Evolutionary conservation across 805 yeast species (phyloP).

Genomic region (Starmerella bombicola): DNA sequence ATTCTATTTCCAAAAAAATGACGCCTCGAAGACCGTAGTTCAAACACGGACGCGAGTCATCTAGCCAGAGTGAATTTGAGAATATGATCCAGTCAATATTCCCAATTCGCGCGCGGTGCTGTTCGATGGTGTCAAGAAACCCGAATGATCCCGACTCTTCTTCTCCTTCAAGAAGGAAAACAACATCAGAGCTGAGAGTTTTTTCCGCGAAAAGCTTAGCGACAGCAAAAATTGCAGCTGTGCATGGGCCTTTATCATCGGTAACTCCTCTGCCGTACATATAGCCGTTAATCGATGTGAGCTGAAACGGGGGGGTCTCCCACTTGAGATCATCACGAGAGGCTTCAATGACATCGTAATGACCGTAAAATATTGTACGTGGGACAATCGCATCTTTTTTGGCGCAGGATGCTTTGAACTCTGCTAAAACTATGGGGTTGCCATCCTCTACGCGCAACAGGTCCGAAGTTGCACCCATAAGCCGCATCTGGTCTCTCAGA

Average conservation of each 20-base stretch:
- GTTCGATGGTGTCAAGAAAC: constrained; percentile 52
- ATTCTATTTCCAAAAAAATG: constrained; percentile 59
- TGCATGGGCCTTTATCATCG: constrained; percentile 87
- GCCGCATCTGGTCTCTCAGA: constrained; percentile 47
- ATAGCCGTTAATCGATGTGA: constrained; percentile 72
- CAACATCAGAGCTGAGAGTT: constrained; percentile 54
- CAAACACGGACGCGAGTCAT: constrained; percentile 75
- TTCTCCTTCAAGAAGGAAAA: constrained; percentile 84
- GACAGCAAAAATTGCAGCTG: constrained; percentile 78
- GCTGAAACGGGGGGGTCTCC: constrained; percentile 64
- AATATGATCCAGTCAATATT: constrained; percentile 78
- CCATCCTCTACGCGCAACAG: constrained; percentile 63
- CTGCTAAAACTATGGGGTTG: constrained; percentile 76
- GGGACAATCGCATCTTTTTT: not conserved
- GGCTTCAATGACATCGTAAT: constrained; percentile 88
- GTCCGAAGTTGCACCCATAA: constrained; percentile 52
- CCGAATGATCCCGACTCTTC: constrained; percentile 91
- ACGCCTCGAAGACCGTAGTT: constrained; percentile 93
- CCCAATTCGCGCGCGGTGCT: constrained; percentile 42
- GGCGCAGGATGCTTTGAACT: constrained; percentile 34
- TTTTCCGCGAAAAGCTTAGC: constrained; percentile 49
- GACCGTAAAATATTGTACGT: constrained; percentile 82
- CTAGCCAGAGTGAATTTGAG: constrained; percentile 90
- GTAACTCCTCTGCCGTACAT: constrained; percentile 85
- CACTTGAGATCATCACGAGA: constrained; percentile 41